A percentile compares a stretch with the other conserved stretches of the same genome.
Conservation (phyloP, 2,329 filamentous ascomycete genomes). For the Huntiella savannae region DNA sequence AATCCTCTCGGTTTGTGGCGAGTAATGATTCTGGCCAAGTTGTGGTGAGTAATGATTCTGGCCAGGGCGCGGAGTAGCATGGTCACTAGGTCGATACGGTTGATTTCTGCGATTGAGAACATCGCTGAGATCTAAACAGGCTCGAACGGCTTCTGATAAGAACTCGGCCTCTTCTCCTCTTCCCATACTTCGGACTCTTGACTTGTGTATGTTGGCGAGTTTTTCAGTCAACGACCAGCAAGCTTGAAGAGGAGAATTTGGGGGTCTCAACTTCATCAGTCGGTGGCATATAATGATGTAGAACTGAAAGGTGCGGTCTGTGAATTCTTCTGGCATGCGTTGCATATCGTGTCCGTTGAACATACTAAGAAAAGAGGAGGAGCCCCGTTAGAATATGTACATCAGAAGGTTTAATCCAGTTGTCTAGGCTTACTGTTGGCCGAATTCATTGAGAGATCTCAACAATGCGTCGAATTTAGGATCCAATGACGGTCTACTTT, state of each 20-base stretch:
- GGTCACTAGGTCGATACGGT: slow-evolving; percentile 57
- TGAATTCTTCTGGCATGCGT: slow-evolving; percentile 65
- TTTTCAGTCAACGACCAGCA: slow-evolving; percentile 88
- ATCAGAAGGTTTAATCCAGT: not conserved
- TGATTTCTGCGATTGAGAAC: slow-evolving; percentile 87
- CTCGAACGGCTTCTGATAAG: slow-evolving; percentile 70
- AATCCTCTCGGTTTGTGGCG: slow-evolving; percentile 22
- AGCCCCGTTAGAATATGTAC: not conserved
- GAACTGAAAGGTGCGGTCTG: slow-evolving; percentile 79
- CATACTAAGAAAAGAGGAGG: slow-evolving; percentile 27
- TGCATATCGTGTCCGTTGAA: slow-evolving; percentile 76
- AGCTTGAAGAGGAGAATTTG: slow-evolving; percentile 63
- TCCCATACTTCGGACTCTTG: slow-evolving; percentile 49
- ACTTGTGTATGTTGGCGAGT: slow-evolving; percentile 78
- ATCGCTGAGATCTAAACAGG: slow-evolving; percentile 88
- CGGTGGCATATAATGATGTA: slow-evolving; percentile 87
- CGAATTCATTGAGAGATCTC: slow-evolving; percentile 82
- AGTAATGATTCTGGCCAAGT: slow-evolving; percentile 48
- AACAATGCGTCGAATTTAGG: slow-evolving; percentile 71
- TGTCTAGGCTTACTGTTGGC: slow-evolving; percentile 49
- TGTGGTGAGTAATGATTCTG: slow-evolving; percentile 53
- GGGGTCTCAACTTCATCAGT: slow-evolving; percentile 82
- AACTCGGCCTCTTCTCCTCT: slow-evolving; percentile 54
- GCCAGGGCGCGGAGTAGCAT: slow-evolving; percentile 65
- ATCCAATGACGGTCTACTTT: slow-evolving; percentile 59